These are phyloP conservation scores for Yamadazyma spencermartinsiae DNA, from an alignment of 1,139 yeast species.

Conservation along the genomic window DNA sequence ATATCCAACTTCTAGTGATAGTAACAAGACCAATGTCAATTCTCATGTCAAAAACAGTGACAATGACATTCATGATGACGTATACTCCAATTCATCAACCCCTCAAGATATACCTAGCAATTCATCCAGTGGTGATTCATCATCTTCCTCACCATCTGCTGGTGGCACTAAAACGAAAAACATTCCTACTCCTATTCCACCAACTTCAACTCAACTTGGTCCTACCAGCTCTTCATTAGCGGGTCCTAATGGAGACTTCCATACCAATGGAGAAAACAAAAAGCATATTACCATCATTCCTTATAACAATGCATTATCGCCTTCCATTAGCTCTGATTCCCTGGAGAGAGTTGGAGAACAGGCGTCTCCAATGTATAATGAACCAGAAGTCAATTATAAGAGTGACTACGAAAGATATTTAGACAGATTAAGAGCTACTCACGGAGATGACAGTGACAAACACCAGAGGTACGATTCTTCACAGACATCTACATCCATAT, in stretches of 20 bases:
- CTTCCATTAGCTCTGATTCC: slow-evolving; percentile 18
- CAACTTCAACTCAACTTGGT: background rate
- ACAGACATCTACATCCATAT: slow-evolving; percentile 13
- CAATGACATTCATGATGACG: slow-evolving; percentile 2
- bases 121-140: slow-evolving; percentile 2
- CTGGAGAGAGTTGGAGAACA: slow-evolving; percentile 4
- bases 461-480: slow-evolving; percentile 15
- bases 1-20: slow-evolving; percentile 9
- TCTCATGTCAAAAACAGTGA: slow-evolving; percentile 1
- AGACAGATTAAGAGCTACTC: slow-evolving; percentile 17
- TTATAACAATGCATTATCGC: slow-evolving; percentile 20
- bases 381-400: slow-evolving; percentile 2
- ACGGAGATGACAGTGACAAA: slow-evolving; percentile 9
- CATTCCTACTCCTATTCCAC: slow-evolving; percentile 1
- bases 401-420: slow-evolving; percentile 23
- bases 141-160: background rate
- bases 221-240: slow-evolving; percentile 3
- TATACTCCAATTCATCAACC: slow-evolving; percentile 1
- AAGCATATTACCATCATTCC: slow-evolving; percentile 24
- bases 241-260: slow-evolving; percentile 11
- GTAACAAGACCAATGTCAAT: slow-evolving; percentile 7
- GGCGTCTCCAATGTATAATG: background rate
- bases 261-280: slow-evolving; percentile 13
- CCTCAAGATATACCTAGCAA: background rate
- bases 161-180: background rate